These are phyloP conservation scores for Penicillium sp. DNA, from an alignment of 2,329 filamentous ascomycete species.

Conservation along the genomic window DNA sequence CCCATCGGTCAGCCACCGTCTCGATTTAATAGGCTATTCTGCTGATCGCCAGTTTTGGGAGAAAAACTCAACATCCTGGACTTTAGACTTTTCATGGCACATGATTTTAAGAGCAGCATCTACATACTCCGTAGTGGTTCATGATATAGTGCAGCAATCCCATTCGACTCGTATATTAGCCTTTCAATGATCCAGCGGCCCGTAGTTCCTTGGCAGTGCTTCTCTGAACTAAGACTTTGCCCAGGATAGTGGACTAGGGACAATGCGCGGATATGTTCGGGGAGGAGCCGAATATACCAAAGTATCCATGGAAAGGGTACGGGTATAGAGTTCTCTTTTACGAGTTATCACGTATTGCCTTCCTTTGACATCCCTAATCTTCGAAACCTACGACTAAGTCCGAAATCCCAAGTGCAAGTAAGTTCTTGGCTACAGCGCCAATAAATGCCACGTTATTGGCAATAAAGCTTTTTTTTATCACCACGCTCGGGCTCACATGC, in stretches of 20 bases:
- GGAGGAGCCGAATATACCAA: background rate
- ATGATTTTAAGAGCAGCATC: background rate
- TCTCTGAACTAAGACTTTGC: constrained; percentile 10
- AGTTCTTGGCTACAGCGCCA: constrained; percentile 12
- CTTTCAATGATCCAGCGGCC: constrained; percentile 10
- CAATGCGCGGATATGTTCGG: background rate
- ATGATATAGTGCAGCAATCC: background rate
- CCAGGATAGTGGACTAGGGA: background rate
- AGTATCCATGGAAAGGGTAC: background rate
- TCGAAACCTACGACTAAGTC: constrained; percentile 7
- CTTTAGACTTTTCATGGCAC: background rate
- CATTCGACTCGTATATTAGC: background rate
- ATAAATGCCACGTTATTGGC: constrained; percentile 14
- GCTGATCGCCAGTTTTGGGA: background rate
- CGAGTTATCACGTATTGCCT: background rate
- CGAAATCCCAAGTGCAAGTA: background rate
- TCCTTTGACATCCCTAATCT: background rate
- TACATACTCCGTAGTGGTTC: no score
- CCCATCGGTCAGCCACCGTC: no score
- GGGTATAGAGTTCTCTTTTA: background rate
- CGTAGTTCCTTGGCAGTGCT: constrained; percentile 15
- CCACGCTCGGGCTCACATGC: background rate
- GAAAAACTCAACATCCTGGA: no score
- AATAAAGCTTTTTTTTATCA: constrained; percentile 14
- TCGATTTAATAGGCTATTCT: background rate